Evolutionary conservation across 169 alveolate species (phyloP), one percentile per base, ranked within the genome.

Genomic region (Plasmodium yoelii): DNA sequence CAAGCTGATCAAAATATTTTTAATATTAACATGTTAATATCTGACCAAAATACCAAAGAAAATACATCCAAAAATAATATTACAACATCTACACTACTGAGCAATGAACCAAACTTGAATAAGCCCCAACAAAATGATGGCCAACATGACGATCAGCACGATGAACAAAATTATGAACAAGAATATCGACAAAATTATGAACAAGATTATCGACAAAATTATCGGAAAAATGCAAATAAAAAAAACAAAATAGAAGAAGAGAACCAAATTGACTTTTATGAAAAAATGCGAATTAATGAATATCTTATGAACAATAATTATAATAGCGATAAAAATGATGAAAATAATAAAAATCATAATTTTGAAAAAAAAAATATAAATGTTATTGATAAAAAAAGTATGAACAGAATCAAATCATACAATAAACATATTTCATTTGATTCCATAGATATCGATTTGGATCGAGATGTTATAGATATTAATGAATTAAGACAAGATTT

Each of bases 371-470:
- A 55, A 28, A 55, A 42, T 55, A 2, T 15, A 34, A 15, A 39
- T 47, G 57, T 53, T 55, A 77, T 47, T 13, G 75, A 75, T 49
- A 82, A 55, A 67, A 82, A 82, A 67, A 68, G 51, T 15, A 47
- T 82, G 19, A 42, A 67, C 15, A 44, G 90, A 67, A 82, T 82
- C 10, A 60, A 67, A 22, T 39, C 55, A 1, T 82, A 82, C 65
- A 82, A 82, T 55, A 82, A 82, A 19, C 49, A 67, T 44, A 82
- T 82, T 34, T 82, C 82, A 1, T 82, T 65, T 59, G 82, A 82
- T 55, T 57, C 53, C 39, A 67, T 82, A 59, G 84, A 67, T 28
- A 73, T 82, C 3, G 90, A 82, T 67, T 67, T 82, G 65, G 90
- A 82, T 44, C 67, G 60, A 67, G 90, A 82, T 67, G 47, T 82